phyloP scores from a whole-genome alignment of 1,284 basidiomycete genomes.

The Naganishia sp. region DNA sequence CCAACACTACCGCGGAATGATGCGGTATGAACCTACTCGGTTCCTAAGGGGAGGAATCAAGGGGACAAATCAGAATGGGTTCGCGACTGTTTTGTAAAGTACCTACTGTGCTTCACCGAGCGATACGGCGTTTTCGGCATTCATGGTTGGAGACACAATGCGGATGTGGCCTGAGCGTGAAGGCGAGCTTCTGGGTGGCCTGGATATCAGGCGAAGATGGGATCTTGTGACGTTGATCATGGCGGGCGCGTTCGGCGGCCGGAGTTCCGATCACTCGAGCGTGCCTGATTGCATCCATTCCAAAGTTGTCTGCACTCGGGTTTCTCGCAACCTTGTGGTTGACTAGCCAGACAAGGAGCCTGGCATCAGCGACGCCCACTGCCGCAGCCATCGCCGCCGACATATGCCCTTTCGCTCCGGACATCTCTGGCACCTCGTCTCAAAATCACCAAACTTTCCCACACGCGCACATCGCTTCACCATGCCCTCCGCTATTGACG shows the following conservation, averaged over 20 bases:
- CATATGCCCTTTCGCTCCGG: conserved; percentile 8
- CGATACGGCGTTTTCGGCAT: conserved; percentile 24
- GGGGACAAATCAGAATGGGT: conserved; percentile 1
- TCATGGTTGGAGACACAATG: neutral
- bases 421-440: neutral
- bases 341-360: neutral
- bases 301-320: neutral
- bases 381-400: neutral
- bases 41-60: neutral
- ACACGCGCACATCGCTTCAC: neutral
- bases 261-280: neutral
- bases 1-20: neutral
- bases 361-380: neutral
- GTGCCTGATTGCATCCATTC: neutral
- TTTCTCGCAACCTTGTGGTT: neutral
- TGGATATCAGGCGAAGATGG: neutral
- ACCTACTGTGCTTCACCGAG: conserved; percentile 24
- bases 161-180: neutral
- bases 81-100: neutral
- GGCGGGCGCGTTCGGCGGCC: neutral
- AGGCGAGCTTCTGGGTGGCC: neutral
- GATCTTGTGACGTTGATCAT: neutral
- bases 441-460: neutral
- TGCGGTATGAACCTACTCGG: conserved; percentile 1
- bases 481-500: neutral